Conservation (phyloP, 2,329 filamentous ascomycete genomes). For the Metarhizium album region DNA sequence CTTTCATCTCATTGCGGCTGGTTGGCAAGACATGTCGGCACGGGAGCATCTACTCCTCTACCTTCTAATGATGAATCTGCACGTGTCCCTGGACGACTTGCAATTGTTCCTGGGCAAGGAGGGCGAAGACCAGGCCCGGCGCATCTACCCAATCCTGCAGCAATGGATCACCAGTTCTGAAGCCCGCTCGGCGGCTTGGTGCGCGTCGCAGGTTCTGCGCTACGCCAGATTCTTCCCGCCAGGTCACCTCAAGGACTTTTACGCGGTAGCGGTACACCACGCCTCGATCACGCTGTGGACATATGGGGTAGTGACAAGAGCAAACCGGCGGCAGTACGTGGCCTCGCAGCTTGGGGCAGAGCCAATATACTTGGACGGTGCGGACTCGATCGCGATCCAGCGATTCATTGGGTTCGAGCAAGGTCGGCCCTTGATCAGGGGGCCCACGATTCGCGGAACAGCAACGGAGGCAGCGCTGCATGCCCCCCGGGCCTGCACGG, state of each 20-base stretch:
- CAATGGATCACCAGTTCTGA: constrained; percentile 46
- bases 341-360: constrained; percentile 23
- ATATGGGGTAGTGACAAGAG: constrained; percentile 48
- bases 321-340: constrained; percentile 22
- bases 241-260: constrained; percentile 51
- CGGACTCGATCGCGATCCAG: constrained; percentile 40
- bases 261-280: constrained; percentile 59
- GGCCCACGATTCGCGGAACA: constrained; percentile 17
- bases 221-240: constrained; percentile 44
- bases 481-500: constrained; percentile 49
- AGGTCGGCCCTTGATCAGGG: constrained; percentile 40
- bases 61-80: constrained; percentile 51
- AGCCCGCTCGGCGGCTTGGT: constrained; percentile 52
- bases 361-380: constrained; percentile 44
- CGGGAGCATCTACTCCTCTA: constrained; percentile 39
- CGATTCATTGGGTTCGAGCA: constrained; percentile 47
- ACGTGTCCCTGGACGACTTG: constrained; percentile 53
- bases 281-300: constrained; percentile 59
- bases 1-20: constrained; percentile 32
- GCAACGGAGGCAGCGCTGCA: constrained; percentile 33
- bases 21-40: constrained; percentile 32
- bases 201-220: constrained; percentile 56
- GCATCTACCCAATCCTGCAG: constrained; percentile 46
- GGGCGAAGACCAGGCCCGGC: constrained; percentile 52
- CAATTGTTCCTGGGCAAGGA: constrained; percentile 59